A percentile compares a stretch with the other conserved stretches of the same genome.
Conservation (phyloP, 2,329 filamentous ascomycete genomes). For the Xylaria sp. region DNA sequence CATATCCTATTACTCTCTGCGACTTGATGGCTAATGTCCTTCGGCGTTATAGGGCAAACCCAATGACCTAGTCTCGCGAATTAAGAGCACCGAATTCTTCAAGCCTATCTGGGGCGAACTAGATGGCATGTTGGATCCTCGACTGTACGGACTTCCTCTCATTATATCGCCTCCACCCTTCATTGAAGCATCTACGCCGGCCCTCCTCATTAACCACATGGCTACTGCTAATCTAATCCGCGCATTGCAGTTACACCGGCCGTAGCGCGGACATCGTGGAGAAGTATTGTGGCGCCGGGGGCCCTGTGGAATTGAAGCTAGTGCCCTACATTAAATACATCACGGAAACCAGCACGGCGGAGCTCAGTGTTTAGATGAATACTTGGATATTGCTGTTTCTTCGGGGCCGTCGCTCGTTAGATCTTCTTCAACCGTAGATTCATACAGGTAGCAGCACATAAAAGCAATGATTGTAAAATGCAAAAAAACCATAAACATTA, state of each 20-base stretch:
- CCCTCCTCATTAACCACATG: background rate
- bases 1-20: background rate
- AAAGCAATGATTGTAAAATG: background rate
- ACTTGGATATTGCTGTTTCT: background rate
- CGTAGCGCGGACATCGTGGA: slow-evolving; percentile 54
- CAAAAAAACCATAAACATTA: no score
- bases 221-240: background rate
- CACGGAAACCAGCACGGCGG: slow-evolving; percentile 41
- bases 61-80: slow-evolving; percentile 83
- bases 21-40: background rate
- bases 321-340: slow-evolving; percentile 47
- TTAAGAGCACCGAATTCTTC: slow-evolving; percentile 77
- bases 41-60: slow-evolving; percentile 57
- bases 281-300: slow-evolving; percentile 48
- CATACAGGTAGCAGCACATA: background rate
- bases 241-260: slow-evolving; percentile 45
- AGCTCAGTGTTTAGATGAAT: slow-evolving; percentile 46
- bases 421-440: background rate
- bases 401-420: background rate
- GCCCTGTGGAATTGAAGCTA: slow-evolving; percentile 47
- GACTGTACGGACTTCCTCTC: slow-evolving; percentile 41
- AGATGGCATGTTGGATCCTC: slow-evolving; percentile 69
- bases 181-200: background rate
- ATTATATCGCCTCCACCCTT: slow-evolving; percentile 38
- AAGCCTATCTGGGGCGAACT: slow-evolving; percentile 71